Evolutionary conservation across 139 green algal species (phyloP).

Genomic region (Closterium sp.): DNA sequence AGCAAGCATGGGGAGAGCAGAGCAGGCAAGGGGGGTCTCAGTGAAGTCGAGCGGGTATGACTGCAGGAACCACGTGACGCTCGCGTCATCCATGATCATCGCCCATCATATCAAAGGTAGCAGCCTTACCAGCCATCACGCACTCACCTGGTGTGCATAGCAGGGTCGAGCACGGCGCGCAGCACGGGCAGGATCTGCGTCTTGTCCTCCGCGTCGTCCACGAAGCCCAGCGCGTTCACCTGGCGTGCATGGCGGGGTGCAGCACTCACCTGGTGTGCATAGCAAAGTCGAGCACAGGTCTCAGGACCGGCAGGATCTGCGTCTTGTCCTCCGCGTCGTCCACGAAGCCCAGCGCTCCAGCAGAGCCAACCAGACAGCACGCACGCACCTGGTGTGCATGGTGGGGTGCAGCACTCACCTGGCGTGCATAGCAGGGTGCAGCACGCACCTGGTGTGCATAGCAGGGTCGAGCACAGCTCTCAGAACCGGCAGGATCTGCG

Average conservation of each 20-base stretch:
- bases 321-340: no score
- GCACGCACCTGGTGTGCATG: neutral
- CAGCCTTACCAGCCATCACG: no score
- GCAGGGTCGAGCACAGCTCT: no score
- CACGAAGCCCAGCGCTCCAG: neutral
- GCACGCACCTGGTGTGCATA: neutral
- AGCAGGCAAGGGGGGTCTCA: no score
- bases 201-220: slow-evolving; percentile 16
- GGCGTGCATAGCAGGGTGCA: no score
- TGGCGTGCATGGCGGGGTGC: no score
- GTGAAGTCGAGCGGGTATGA: no score
- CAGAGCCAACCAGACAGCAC: no score
- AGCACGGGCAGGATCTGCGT: slow-evolving; percentile 9
- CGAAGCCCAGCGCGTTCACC: neutral
- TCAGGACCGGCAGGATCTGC: neutral
- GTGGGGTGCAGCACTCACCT: no score
- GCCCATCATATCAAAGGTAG: neutral
- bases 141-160: neutral
- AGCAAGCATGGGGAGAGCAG: no score
- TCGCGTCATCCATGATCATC: neutral
- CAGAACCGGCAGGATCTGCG: no score
- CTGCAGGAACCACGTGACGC: no score
- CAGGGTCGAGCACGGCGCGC: neutral
- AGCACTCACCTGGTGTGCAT: neutral
- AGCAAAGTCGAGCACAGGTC: neutral